Conservation (phyloP, 1,139 yeast species). For the Yamadazyma diddensiae region DNA sequence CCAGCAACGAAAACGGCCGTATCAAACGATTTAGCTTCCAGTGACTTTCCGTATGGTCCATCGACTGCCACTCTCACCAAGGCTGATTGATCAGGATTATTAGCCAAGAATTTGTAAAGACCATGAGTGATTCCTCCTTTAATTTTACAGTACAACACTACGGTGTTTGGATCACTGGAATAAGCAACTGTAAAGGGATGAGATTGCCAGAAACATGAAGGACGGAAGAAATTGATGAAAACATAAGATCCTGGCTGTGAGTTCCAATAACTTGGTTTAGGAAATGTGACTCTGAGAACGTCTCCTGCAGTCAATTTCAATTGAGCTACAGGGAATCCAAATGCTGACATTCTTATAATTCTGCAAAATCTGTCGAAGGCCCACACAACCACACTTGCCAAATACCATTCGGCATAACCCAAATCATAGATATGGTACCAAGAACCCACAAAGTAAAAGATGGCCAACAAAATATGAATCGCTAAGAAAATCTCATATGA, state of each 20-base stretch:
- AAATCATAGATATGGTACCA: conserved; percentile 40
- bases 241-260: conserved; percentile 52
- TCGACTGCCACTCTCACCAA: conserved; percentile 35
- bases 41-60: conserved; percentile 40
- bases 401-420: conserved; percentile 39
- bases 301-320: conserved; percentile 35
- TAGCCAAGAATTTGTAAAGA: conserved; percentile 27
- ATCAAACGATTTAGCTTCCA: conserved; percentile 27
- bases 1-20: conserved; percentile 40
- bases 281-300: conserved; percentile 38
- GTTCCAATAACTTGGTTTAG: conserved; percentile 41
- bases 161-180: conserved; percentile 19
- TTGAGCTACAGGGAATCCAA: conserved; percentile 39
- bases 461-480: conserved; percentile 41
- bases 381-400: conserved; percentile 44
- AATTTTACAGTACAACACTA: conserved; percentile 31
- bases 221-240: conserved; percentile 42
- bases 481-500: conserved; percentile 44
- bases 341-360: conserved; percentile 27
- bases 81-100: conserved; percentile 23
- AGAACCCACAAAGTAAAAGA: conserved; percentile 39
- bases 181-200: conserved; percentile 42
- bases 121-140: conserved; percentile 38
- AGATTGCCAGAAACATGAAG: conserved; percentile 40
- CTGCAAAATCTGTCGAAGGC: conserved; percentile 39